Percentiles rank a stretch among this genome's conserved stretches.
Evolutionary conservation across 2,329 filamentous ascomycete genomes (phyloP).

Genomic region (Venturia asperata): DNA sequence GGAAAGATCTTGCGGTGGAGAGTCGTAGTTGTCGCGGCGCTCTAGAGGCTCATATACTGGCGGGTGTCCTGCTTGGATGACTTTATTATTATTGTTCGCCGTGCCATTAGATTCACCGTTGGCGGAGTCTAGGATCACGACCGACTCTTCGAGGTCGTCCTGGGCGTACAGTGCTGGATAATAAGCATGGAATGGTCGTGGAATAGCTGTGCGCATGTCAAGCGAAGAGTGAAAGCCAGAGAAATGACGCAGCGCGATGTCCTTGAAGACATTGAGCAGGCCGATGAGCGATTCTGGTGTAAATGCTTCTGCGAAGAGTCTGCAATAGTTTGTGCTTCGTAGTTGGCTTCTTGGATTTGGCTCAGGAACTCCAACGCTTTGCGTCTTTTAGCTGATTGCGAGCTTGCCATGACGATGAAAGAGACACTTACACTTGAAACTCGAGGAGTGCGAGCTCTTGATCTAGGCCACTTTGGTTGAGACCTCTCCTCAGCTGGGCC

Average conservation of each 20-base stretch:
- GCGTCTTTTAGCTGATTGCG: background rate
- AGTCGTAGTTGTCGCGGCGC: slow-evolving; percentile 23
- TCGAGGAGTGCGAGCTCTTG: slow-evolving; percentile 36
- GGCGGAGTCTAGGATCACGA: slow-evolving; percentile 29
- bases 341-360: slow-evolving; percentile 22
- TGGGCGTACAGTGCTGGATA: slow-evolving; percentile 37
- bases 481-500: slow-evolving; percentile 28
- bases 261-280: slow-evolving; percentile 29
- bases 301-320: slow-evolving; percentile 20
- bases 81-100: slow-evolving; percentile 20
- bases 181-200: slow-evolving; percentile 37
- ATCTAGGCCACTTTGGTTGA: slow-evolving; percentile 32
- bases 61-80: slow-evolving; percentile 25
- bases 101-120: slow-evolving; percentile 26
- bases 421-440: slow-evolving; percentile 31
- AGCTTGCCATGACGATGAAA: background rate
- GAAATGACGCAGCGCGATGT: slow-evolving; percentile 41
- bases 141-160: slow-evolving; percentile 28
- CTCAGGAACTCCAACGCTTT: slow-evolving; percentile 34
- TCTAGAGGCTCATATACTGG: slow-evolving; percentile 31
- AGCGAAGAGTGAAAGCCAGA: slow-evolving; percentile 37
- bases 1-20: background rate
- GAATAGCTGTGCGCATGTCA: slow-evolving; percentile 37
- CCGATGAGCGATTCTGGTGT: slow-evolving; percentile 26
- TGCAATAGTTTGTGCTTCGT: slow-evolving; percentile 19